Conservation (phyloP, 805 yeast species). For the Torulaspora maleeae region DNA sequence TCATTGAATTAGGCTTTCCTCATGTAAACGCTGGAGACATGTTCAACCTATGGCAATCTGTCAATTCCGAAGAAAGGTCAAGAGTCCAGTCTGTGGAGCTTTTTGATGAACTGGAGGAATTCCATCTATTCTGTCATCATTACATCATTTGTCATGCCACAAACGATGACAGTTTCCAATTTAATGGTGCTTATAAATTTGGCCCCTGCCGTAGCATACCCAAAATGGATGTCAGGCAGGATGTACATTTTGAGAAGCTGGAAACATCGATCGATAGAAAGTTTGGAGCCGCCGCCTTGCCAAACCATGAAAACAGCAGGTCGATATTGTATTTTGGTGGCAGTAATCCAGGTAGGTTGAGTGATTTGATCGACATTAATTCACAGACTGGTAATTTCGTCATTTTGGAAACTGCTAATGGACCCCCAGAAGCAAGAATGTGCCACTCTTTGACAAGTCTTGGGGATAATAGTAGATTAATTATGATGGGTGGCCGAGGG, state of each 20-base stretch:
- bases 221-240: background rate
- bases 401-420: constrained; percentile 17
- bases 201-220: background rate
- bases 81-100: constrained; percentile 52
- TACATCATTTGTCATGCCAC: constrained; percentile 65
- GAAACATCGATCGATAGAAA: constrained; percentile 15
- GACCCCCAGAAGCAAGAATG: constrained; percentile 42
- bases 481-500: constrained; percentile 64
- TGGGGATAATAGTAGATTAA: constrained; percentile 12
- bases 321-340: constrained; percentile 38
- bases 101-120: constrained; percentile 85
- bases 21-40: constrained; percentile 51
- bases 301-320: constrained; percentile 2
- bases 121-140: constrained; percentile 68
- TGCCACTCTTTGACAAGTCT: constrained; percentile 49
- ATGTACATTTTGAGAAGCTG: background rate
- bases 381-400: background rate
- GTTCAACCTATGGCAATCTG: constrained; percentile 54
- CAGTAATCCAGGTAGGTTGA: constrained; percentile 29
- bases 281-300: constrained; percentile 23
- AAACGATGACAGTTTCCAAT: constrained; percentile 28
- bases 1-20: constrained; percentile 43
- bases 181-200: constrained; percentile 8
- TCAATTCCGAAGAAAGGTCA: constrained; percentile 38
- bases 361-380: constrained; percentile 17